phyloP scores from a whole-genome alignment of 441 rosid species.

The Hura crepitans region DNA sequence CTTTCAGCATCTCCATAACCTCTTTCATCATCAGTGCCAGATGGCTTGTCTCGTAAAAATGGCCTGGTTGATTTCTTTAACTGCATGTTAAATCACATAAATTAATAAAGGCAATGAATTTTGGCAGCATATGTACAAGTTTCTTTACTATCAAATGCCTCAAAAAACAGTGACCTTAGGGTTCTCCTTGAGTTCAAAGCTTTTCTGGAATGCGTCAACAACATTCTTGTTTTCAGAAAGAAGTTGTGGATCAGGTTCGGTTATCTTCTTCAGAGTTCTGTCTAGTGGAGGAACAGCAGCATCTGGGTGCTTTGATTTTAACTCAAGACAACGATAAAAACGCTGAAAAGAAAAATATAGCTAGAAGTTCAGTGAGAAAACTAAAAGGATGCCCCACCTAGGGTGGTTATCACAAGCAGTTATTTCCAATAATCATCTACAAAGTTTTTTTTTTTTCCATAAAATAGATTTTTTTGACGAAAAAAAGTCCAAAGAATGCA shows the following conservation, averaged over 20 bases:
- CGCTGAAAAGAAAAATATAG: constrained; percentile 47
- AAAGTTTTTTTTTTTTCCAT: neutral
- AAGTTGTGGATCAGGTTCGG: constrained; percentile 65
- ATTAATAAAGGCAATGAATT: constrained; percentile 8
- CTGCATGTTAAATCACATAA: constrained; percentile 38
- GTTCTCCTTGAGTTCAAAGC: constrained; percentile 74
- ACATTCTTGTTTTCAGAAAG: constrained; percentile 43
- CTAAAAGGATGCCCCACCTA: neutral
- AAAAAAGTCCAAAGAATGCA: neutral
- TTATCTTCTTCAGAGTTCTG: constrained; percentile 62
- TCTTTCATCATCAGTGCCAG: constrained; percentile 59
- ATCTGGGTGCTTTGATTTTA: constrained; percentile 68
- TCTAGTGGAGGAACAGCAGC: constrained; percentile 78
- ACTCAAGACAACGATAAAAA: constrained; percentile 64
- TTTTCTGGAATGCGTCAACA: constrained; percentile 42
- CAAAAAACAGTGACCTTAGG: constrained; percentile 51
- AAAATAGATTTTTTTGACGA: too few relatives aligned
- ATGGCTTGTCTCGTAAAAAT: constrained; percentile 50
- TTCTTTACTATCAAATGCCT: constrained; percentile 1
- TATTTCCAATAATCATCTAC: neutral
- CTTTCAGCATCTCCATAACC: constrained; percentile 29
- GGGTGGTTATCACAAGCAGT: neutral
- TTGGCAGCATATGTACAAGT: constrained; percentile 11
- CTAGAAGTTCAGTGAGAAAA: constrained; percentile 26
- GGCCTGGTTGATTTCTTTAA: constrained; percentile 56